Evolutionary conservation across 116 monocot genomes (phyloP).

Genomic region (Phalaenopsis hybrid): DNA sequence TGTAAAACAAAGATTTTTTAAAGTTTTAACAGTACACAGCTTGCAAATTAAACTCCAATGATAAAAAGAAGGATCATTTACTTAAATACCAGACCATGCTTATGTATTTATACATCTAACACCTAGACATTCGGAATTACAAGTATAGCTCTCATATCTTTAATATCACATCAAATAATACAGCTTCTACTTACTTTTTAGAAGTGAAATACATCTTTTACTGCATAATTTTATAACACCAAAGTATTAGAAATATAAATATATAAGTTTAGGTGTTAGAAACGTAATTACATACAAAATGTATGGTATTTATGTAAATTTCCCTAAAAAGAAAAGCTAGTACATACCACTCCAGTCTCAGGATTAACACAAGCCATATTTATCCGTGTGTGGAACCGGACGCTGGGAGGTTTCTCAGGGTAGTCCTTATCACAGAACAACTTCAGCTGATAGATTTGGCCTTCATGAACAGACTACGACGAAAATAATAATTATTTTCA

Average conservation of each 20-base stretch:
- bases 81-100: too few relatives aligned
- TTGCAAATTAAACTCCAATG: constrained; percentile 26
- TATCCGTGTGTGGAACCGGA: constrained; percentile 14
- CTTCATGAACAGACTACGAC: constrained; percentile 13
- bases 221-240: too few relatives aligned
- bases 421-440: constrained; percentile 25
- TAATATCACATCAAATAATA: too few relatives aligned
- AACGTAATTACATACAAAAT: too few relatives aligned
- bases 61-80: neutral
- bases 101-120: too few relatives aligned
- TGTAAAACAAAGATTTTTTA: neutral
- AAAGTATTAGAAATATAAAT: too few relatives aligned
- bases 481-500: neutral
- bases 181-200: too few relatives aligned
- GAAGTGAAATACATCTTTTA: too few relatives aligned
- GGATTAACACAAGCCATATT: constrained; percentile 21
- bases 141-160: too few relatives aligned
- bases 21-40: neutral
- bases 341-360: constrained; percentile 15
- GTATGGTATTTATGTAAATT: too few relatives aligned
- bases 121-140: too few relatives aligned
- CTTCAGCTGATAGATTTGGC: constrained; percentile 20
- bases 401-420: constrained; percentile 17
- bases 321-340: neutral
- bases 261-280: too few relatives aligned